Percentiles rank a stretch among this genome's conserved stretches.
Evolutionary conservation across 208 protist genomes (phyloP).

Genomic region (Trypanosoma caninum): DNA sequence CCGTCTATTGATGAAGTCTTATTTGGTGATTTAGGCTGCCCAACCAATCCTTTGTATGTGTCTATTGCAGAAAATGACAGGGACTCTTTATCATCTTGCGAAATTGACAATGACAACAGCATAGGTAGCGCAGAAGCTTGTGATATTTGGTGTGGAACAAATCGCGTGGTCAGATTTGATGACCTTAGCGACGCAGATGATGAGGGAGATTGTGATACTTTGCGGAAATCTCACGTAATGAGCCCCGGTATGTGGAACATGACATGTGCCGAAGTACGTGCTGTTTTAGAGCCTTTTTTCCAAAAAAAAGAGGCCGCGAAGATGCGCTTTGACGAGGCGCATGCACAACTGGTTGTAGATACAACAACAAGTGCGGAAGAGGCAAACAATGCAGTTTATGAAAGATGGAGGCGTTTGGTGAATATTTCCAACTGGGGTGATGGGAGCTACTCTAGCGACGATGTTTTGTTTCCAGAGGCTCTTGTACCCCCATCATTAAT

Average conservation of each 20-base stretch:
- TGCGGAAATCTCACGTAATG: too few species aligned
- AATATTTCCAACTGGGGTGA: slow-evolving; percentile 30
- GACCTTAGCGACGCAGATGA: too few species aligned
- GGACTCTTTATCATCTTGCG: neutral
- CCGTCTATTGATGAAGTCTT: slow-evolving; percentile 35
- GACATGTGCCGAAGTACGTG: slow-evolving; percentile 67
- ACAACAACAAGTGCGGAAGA: neutral
- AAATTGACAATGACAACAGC: too few species aligned
- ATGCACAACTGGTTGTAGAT: neutral
- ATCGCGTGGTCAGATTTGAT: too few species aligned
- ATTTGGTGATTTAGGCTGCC: slow-evolving; percentile 16
- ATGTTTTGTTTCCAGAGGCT: slow-evolving; percentile 56
- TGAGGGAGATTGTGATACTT: too few species aligned
- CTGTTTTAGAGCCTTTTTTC: slow-evolving; percentile 64
- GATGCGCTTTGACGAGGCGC: slow-evolving; percentile 27
- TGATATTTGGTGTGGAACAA: neutral
- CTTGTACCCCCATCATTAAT: slow-evolving; percentile 27
- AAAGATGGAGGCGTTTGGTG: slow-evolving; percentile 19
- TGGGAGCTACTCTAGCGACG: neutral
- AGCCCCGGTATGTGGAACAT: slow-evolving; percentile 42
- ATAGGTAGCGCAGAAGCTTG: too few species aligned
- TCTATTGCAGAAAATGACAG: neutral
- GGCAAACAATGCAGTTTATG: neutral
- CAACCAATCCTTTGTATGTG: neutral
- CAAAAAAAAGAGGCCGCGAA: slow-evolving; percentile 26